Base-by-base conservation (phyloP, 2,329 filamentous ascomycete genomes). In the Colletotrichum viniferum region DNA sequence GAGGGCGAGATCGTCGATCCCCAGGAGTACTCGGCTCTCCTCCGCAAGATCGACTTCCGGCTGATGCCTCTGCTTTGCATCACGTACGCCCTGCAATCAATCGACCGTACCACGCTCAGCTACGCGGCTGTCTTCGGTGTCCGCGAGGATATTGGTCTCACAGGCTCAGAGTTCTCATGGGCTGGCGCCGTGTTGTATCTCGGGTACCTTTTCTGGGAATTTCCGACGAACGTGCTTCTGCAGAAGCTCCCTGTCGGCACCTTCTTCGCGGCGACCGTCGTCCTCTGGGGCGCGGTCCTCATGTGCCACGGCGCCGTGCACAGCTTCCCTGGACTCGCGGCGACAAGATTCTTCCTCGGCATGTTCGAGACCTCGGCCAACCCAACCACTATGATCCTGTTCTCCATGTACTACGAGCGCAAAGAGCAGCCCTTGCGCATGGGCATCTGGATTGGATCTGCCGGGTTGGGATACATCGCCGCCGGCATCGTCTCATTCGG, bases 401-500 rank as follows among this genome's bases (percentile, higher is more conserved):
- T 86, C 3, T 83, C 83, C 4, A 85, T 87, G 79, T 89, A 87
- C 82, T 89, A 89, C 77, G 79, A 85, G 1, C 81, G 85, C 2
- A 81, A 81, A 55, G 91, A 94, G 78, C 92, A 94, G 80, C 91
- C 92, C 0, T 80, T 92, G 16, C 87, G 92, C 0, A 88, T 93
- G 7, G 91, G 91, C 0, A 87, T 89, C 26, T 94, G 92, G 92
- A 94, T 94, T 77, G 86, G 90, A 4, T 92, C 90, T 0, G 93
- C 90, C 56, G 91, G 91, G 0, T 69, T 88, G 1, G 89, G 90
- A 0, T 92, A 88, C 9, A 90, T 93, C 43, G 80, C 91, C 18
- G 91, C 90, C 0, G 89, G 89, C 1, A 85, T 87, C 1, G 79
- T 91, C 16, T 90, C 91, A 0, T 92, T 88, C 70, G 91, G 90